These are phyloP conservation scores for Carpinus viminea DNA, from an alignment of 306 rosid genomes.

Conservation along the genomic window DNA sequence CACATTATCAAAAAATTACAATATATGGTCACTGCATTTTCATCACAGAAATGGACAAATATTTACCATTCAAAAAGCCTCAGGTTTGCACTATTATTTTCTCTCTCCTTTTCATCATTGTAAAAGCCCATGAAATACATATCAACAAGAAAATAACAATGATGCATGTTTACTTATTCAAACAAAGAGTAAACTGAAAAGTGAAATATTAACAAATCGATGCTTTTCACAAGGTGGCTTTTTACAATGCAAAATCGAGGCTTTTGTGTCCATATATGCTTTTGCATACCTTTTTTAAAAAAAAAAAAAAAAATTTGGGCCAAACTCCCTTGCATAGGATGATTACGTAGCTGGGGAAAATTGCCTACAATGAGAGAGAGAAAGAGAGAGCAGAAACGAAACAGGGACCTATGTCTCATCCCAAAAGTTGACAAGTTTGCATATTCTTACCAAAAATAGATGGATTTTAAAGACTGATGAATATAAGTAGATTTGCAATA, in stretches of 20 bases:
- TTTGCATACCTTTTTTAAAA: too few species aligned
- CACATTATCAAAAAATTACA: background rate
- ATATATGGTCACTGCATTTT: background rate
- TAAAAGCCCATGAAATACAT: background rate
- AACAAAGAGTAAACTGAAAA: background rate
- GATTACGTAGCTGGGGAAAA: background rate
- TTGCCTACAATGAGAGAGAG: background rate
- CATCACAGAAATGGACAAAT: background rate
- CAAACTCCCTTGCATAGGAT: background rate
- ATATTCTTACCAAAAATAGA: slow-evolving; percentile 8
- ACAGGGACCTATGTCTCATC: background rate
- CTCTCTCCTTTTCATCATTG: background rate
- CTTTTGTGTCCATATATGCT: background rate
- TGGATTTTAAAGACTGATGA: background rate
- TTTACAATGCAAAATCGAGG: background rate
- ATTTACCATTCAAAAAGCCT: background rate
- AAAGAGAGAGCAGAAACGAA: background rate
- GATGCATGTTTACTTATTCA: background rate
- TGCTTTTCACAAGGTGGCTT: too few species aligned
- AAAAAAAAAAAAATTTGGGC: background rate
- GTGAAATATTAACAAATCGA: background rate
- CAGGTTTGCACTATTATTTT: background rate
- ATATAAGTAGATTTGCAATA: background rate
- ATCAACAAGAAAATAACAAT: background rate
- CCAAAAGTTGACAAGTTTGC: background rate